Evolutionary conservation across 2,329 filamentous ascomycete species (phyloP), one percentile per base, ranked within the genome.

Genomic region (Ceratocystis colombiana): DNA sequence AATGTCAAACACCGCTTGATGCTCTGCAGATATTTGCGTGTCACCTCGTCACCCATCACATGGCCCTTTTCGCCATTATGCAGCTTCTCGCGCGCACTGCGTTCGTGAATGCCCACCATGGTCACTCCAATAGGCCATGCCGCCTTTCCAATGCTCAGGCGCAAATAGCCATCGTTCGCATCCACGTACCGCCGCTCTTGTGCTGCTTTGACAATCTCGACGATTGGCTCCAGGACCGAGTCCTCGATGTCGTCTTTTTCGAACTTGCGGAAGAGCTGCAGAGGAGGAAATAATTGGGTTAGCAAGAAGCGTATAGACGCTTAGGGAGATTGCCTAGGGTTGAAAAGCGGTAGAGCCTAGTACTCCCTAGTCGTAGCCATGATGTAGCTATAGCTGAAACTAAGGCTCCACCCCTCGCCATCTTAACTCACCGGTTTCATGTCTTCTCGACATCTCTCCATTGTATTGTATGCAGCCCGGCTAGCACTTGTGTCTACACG

Each of bases 51-150:
- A 67, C 91, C 93, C 87, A 99, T 91, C 71, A 97, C 96, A 75
- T 99, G 92, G 3, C 93, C 94, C 72, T 91, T 88, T 73, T 88
- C 85, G 67, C 87, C 88, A 74, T 94, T 85, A 74, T 97, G 92
- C 68, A 99, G 79, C 77, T 99, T 99, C 77, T 99, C 94, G 69
- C 94, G 84, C 22, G 94, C 93, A 70, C 88, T 94, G 73, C 94
- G 86, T 80, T 97, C 94, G 83, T 99, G 94, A 72, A 99, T 99
- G 80, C 94, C 94, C 73, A 99, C 94, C 94, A 97, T 99, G 75
- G 94, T 99, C 48, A 99, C 94, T 77, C 94, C 94, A 73, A 99
- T 99, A 28, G 94, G 94, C 94, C 94, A 99, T 17, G 94, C 94
- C 71, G 91, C 92, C 78, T 96, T 96, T 70, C 91, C 91, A 73